Conservation (phyloP, 1,284 basidiomycete genomes). For the Cutaneotrichosporon sp. region DNA sequence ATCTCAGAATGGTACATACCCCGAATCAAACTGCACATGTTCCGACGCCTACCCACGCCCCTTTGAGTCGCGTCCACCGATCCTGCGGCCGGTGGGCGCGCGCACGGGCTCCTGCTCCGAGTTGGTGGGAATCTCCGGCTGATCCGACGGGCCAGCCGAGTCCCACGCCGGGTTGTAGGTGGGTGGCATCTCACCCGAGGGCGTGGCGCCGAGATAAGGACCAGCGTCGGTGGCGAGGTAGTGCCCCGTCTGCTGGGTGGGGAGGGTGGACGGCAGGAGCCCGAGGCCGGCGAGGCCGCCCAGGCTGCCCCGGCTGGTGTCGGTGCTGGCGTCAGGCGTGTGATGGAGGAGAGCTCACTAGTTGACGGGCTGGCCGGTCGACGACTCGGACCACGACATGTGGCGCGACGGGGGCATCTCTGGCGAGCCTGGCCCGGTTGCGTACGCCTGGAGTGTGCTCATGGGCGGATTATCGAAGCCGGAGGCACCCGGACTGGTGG, state of each 20-base stretch:
- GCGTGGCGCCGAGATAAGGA: neutral
- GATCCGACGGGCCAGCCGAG: neutral
- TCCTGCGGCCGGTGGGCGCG: too few relatives aligned
- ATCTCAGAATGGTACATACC: too few relatives aligned
- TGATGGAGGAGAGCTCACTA: neutral
- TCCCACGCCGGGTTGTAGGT: neutral
- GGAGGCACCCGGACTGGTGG: neutral
- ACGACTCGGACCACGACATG: neutral
- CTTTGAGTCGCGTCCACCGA: too few relatives aligned
- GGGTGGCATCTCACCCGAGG: conserved; percentile 1
- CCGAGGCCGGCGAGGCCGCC: neutral
- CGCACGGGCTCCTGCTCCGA: too few relatives aligned
- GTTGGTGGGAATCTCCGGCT: too few relatives aligned
- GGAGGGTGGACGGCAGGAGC: neutral
- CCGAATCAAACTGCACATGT: too few relatives aligned
- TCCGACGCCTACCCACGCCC: too few relatives aligned
- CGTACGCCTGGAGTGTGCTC: neutral
- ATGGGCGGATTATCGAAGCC: neutral
- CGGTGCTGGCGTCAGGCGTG: neutral
- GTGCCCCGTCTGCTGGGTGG: neutral
- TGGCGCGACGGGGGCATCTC: neutral
- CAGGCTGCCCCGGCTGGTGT: neutral
- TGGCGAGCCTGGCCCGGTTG: neutral
- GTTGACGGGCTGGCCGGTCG: neutral
- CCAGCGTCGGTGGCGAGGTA: conserved; percentile 4